These are phyloP conservation scores for Microstegium vimineum DNA, from an alignment of 176 grass and related monocot genomes.

Conservation along the genomic window DNA sequence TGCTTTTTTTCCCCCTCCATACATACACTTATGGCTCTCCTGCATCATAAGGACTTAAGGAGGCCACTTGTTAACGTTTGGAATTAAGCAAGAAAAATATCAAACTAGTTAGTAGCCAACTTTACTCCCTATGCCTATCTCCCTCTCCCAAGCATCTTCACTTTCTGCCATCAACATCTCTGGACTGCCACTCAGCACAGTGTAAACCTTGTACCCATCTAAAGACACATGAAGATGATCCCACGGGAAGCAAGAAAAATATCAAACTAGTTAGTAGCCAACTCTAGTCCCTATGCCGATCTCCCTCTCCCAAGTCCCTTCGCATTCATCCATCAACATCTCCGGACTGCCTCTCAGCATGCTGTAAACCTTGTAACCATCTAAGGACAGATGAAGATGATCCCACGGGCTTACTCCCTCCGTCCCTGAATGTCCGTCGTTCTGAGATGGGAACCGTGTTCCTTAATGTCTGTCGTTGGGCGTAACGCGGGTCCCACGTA, in stretches of 20 bases:
- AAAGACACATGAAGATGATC: background rate
- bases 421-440: too few relatives aligned
- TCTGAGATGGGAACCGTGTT: too few relatives aligned
- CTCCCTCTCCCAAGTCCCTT: background rate
- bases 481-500: too few relatives aligned
- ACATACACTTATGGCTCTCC: background rate
- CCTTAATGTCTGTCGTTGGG: too few relatives aligned
- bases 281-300: background rate
- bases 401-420: background rate
- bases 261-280: background rate
- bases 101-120: background rate
- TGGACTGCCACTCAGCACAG: background rate
- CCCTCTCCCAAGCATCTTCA: background rate
- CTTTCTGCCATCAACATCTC: background rate
- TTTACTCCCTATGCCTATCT: background rate
- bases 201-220: background rate
- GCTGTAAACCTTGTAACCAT: background rate
- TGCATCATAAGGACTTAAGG: background rate
- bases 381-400: background rate
- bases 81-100: background rate
- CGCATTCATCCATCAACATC: background rate
- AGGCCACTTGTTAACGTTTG: background rate
- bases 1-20: background rate
- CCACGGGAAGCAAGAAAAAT: background rate
- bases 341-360: background rate